A percentile compares a stretch with the other conserved stretches of the same genome.
These are phyloP conservation scores for Corylus avellana DNA, from an alignment of 306 rosid species.

Conservation along the genomic window DNA sequence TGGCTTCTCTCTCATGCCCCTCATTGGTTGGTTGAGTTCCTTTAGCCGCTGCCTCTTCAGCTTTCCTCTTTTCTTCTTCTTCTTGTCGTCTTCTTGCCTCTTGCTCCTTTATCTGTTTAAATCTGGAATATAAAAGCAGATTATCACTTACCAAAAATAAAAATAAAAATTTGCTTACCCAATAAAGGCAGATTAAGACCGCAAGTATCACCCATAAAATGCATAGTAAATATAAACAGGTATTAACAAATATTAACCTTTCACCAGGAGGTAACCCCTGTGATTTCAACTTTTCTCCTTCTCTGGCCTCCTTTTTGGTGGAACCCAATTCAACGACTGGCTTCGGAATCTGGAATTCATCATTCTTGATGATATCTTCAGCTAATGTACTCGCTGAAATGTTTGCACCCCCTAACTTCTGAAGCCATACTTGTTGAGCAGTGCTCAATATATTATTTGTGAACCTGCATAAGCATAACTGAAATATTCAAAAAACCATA, in stretches of 20 bases:
- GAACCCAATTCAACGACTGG: slow-evolving; percentile 45
- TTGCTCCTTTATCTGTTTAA: slow-evolving; percentile 80
- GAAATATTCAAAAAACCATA: slow-evolving; percentile 28
- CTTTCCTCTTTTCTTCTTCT: slow-evolving; percentile 80
- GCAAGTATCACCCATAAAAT: slow-evolving; percentile 13
- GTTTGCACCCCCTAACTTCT: slow-evolving; percentile 87
- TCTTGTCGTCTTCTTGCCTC: slow-evolving; percentile 63
- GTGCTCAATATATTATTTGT: slow-evolving; percentile 95
- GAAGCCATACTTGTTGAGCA: slow-evolving; percentile 96
- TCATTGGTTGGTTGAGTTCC: slow-evolving; percentile 39
- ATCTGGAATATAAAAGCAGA: slow-evolving; percentile 49
- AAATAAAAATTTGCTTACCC: background rate
- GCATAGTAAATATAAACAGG: slow-evolving; percentile 4
- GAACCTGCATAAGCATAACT: slow-evolving; percentile 54
- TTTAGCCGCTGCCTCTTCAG: slow-evolving; percentile 54
- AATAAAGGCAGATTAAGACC: slow-evolving; percentile 23
- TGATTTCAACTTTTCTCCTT: slow-evolving; percentile 48
- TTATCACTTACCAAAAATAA: slow-evolving; percentile 1
- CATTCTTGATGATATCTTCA: slow-evolving; percentile 47
- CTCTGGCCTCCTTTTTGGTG: slow-evolving; percentile 35
- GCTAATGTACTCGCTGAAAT: slow-evolving; percentile 46
- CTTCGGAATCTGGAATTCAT: slow-evolving; percentile 46
- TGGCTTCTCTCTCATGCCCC: slow-evolving; percentile 34
- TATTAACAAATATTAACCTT: slow-evolving; percentile 47
- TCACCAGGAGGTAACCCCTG: slow-evolving; percentile 77